These are phyloP conservation scores for Solanum chilense DNA, from an alignment of 257 asterid species.

Conservation along the genomic window DNA sequence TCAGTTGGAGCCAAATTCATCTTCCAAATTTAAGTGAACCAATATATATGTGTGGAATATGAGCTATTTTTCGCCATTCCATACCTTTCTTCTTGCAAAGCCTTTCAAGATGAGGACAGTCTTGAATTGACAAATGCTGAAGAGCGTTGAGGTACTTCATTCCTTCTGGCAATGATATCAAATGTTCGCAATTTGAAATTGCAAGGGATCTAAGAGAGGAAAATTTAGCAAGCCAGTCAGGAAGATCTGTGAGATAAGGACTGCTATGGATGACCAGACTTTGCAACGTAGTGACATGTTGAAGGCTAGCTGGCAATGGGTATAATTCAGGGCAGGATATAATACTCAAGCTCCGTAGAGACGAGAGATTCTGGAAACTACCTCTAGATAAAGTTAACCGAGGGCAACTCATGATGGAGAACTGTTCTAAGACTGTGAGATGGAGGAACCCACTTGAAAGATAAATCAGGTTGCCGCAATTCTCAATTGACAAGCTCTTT, in stretches of 20 bases:
- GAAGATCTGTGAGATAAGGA: slow-evolving; percentile 2
- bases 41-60: slow-evolving; percentile 5
- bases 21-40: neutral
- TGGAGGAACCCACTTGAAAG: slow-evolving; percentile 1
- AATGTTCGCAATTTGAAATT: slow-evolving; percentile 5
- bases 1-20: neutral
- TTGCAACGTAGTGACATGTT: slow-evolving; percentile 7
- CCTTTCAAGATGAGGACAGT: slow-evolving; percentile 10
- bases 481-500: slow-evolving; percentile 5
- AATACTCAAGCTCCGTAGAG: slow-evolving; percentile 3
- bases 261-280: slow-evolving; percentile 12
- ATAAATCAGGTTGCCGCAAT: slow-evolving; percentile 7
- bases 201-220: slow-evolving; percentile 16
- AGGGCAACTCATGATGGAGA: slow-evolving; percentile 16
- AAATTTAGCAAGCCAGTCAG: slow-evolving; percentile 14
- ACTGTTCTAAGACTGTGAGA: slow-evolving; percentile 14
- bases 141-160: slow-evolving; percentile 2
- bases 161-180: slow-evolving; percentile 14
- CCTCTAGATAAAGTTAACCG: neutral
- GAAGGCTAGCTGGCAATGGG: slow-evolving; percentile 5
- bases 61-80: slow-evolving; percentile 15
- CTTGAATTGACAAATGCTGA: slow-evolving; percentile 21
- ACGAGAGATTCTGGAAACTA: neutral
- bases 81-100: slow-evolving; percentile 10
- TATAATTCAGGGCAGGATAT: slow-evolving; percentile 8